Evolutionary conservation across 1,284 basidiomycete genomes (phyloP).

Genomic region (Fomes fomentarius): DNA sequence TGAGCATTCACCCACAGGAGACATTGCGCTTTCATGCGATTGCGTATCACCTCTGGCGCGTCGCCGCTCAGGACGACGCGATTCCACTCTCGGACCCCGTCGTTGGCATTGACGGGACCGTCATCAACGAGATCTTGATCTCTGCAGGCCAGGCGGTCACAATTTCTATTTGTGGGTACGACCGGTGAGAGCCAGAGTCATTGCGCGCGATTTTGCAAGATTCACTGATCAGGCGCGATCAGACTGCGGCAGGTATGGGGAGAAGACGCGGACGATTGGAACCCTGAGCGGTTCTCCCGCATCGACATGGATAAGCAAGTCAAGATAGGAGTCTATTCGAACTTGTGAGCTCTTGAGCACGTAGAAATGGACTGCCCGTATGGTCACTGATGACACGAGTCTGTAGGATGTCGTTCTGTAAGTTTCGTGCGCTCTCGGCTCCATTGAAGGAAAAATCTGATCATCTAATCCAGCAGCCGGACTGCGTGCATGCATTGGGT

Average conservation of each 20-base stretch:
- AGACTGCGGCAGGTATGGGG: slow-evolving; percentile 48
- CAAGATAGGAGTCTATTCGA: slow-evolving; percentile 51
- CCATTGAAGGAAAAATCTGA: neutral
- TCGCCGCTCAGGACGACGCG: slow-evolving; percentile 37
- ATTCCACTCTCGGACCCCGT: slow-evolving; percentile 43
- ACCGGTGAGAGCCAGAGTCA: slow-evolving; percentile 29
- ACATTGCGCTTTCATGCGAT: slow-evolving; percentile 42
- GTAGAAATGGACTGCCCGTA: neutral
- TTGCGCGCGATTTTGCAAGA: neutral
- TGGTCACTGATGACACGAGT: too few species aligned
- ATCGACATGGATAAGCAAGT: slow-evolving; percentile 29
- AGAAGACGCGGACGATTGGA: slow-evolving; percentile 39
- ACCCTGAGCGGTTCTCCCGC: slow-evolving; percentile 7
- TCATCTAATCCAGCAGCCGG: slow-evolving; percentile 2
- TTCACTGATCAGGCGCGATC: neutral
- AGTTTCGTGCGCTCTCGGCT: neutral
- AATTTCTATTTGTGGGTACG: slow-evolving; percentile 33
- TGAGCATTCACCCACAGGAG: slow-evolving; percentile 31
- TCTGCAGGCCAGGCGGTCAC: slow-evolving; percentile 40
- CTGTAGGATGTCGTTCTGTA: slow-evolving; percentile 15
- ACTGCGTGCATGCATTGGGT: slow-evolving; percentile 28
- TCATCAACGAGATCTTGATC: slow-evolving; percentile 37
- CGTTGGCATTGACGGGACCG: slow-evolving; percentile 31
- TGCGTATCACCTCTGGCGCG: slow-evolving; percentile 31
- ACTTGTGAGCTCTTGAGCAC: slow-evolving; percentile 42